Conservation (phyloP, 371 early-diverging fungal genomes). For the Mortierella polycephala region DNA sequence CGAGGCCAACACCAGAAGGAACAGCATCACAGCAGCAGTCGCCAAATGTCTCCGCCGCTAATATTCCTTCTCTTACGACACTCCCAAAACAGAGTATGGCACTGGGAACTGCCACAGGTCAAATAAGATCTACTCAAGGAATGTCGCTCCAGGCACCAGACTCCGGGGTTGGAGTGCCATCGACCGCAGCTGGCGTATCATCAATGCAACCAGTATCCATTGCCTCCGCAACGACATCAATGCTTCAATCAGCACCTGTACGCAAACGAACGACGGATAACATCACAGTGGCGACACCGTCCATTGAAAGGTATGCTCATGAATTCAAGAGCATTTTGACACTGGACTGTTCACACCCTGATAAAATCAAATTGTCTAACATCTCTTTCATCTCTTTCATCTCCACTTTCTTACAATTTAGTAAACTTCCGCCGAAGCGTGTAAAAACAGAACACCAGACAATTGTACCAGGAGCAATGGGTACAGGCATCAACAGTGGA, state of each 20-base stretch:
- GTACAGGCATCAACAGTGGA: slow-evolving; percentile 1
- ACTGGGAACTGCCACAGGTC: too few relatives aligned
- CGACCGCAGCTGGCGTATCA: background rate
- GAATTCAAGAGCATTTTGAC: background rate
- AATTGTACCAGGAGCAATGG: slow-evolving; percentile 7
- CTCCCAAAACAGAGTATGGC: too few relatives aligned
- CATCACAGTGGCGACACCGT: slow-evolving; percentile 18
- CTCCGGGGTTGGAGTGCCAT: background rate
- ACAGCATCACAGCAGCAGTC: background rate
- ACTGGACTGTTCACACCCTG: background rate
- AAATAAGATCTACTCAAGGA: too few relatives aligned
- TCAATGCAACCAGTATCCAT: slow-evolving; percentile 2
- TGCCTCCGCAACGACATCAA: slow-evolving; percentile 9
- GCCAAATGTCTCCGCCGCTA: background rate
- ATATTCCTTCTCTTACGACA: too few relatives aligned
- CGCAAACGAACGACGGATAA: slow-evolving; percentile 35
- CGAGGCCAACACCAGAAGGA: slow-evolving; percentile 2
- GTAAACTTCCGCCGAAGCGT: slow-evolving; percentile 29
- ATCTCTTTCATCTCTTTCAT: background rate
- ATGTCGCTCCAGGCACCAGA: background rate
- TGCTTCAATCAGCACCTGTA: slow-evolving; percentile 37
- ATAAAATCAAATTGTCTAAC: slow-evolving; percentile 6
- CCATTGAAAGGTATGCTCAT: slow-evolving; percentile 25
- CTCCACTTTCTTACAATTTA: slow-evolving; percentile 6
- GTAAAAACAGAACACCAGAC: slow-evolving; percentile 34